Base-by-base conservation (phyloP, 2,329 filamentous ascomycete species). In the Epichloe brachyelytri region DNA sequence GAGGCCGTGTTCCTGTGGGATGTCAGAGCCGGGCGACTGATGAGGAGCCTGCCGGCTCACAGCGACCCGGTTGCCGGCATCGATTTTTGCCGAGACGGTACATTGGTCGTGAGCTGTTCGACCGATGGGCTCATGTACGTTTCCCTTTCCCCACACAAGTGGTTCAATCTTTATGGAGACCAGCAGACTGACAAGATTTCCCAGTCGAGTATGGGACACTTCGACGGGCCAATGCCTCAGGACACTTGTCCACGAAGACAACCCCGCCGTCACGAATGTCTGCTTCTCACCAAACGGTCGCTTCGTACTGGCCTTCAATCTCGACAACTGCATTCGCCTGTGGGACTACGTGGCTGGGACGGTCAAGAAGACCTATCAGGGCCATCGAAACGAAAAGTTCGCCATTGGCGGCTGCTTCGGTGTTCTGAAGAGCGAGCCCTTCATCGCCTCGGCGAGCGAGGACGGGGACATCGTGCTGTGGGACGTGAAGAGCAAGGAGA, bases 1-100 rank as follows among this genome's bases (percentile, higher is more conserved):
- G 93, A 98, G 71, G 93, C 93, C 4, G 88, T 98, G 0, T 96
- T 95, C 57, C 70, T 98, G 5, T 98, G 93, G 93, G 93, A 98
- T 66, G 87, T 97, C 14, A 79, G 93, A 14, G 88, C 88, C 0
- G 90, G 88, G 0, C 76, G 85, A 20, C 74, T 93, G 36, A 95
- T 98, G 89, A 80, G 89, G 50, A 90, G 85, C 55, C 70, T 98
- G 38, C 93, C 93, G 1, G 93, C 93, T 2, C 93, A 98, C 62
- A 95, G 88, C 30, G 93, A 98, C 65, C 93, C 93, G 0, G 91
- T 98, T 2, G 83, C 85, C 51, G 89, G 90, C 0, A 91, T 98
- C 10, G 91, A 96, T 65, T 95, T 98, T 62, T 88, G 90, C 53
- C 74, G 83, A 55, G 93, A 98, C 63, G 93, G 93, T 2, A 97